These are phyloP conservation scores for Peronospora belbahrii DNA, from an alignment of 352 stramenopile genomes.

Conservation along the genomic window DNA sequence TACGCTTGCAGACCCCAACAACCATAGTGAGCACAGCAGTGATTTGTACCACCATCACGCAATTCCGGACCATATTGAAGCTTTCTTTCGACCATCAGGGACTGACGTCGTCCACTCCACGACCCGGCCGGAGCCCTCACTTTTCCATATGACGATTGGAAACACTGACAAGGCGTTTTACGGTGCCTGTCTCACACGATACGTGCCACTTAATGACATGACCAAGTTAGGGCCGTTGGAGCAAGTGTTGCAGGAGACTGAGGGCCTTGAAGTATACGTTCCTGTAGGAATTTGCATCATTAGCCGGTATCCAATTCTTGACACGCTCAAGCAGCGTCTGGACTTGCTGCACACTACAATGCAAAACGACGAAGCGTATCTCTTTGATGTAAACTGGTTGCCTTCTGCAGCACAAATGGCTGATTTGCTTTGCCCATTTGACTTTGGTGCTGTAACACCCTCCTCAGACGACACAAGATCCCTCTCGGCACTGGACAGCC, in stretches of 20 bases:
- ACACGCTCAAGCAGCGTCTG: slow-evolving; percentile 70
- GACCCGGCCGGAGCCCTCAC: slow-evolving; percentile 44
- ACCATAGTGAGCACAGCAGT: slow-evolving; percentile 37
- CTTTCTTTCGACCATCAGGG: slow-evolving; percentile 65
- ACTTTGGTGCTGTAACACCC: slow-evolving; percentile 33
- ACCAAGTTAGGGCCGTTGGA: slow-evolving; percentile 66
- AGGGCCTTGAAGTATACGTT: slow-evolving; percentile 74
- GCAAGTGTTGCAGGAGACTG: slow-evolving; percentile 70
- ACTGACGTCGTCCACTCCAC: slow-evolving; percentile 54
- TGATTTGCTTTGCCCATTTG: slow-evolving; percentile 53
- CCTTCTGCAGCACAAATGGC: slow-evolving; percentile 49
- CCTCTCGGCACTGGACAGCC: slow-evolving; percentile 43
- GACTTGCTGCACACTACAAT: slow-evolving; percentile 52
- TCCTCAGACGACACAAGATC: slow-evolving; percentile 25
- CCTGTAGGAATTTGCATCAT: slow-evolving; percentile 73
- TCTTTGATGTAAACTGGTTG: slow-evolving; percentile 49
- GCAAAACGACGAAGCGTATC: slow-evolving; percentile 47
- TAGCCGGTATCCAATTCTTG: slow-evolving; percentile 71
- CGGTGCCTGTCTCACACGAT: slow-evolving; percentile 69
- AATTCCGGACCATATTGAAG: slow-evolving; percentile 76
- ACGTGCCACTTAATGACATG: slow-evolving; percentile 59
- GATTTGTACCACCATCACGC: slow-evolving; percentile 67
- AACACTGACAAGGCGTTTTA: slow-evolving; percentile 80
- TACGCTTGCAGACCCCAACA: slow-evolving; percentile 43
- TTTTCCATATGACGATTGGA: slow-evolving; percentile 82